These are phyloP conservation scores for Tolypocladium guangdongense DNA, from an alignment of 2,329 filamentous ascomycete species.

Conservation along the genomic window DNA sequence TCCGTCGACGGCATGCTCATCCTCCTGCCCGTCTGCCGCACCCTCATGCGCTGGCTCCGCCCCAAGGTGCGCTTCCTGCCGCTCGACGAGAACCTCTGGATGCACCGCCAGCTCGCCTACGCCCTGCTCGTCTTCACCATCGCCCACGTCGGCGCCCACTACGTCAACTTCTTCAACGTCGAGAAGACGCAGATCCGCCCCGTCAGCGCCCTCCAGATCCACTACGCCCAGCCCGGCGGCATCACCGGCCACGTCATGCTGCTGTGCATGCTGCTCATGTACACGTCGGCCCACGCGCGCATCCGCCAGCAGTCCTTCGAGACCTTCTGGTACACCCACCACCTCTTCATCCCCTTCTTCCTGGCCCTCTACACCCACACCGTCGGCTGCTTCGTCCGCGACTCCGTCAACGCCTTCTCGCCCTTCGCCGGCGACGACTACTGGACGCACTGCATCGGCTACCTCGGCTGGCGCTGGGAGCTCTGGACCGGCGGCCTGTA, in stretches of 20 bases:
- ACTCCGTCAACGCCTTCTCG: conserved; percentile 59
- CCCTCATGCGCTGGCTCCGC: conserved; percentile 70
- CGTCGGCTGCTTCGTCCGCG: conserved; percentile 90
- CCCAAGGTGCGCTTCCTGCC: conserved; percentile 83
- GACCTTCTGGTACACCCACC: conserved; percentile 98
- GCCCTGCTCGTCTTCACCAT: conserved; percentile 72
- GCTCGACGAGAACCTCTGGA: conserved; percentile 94
- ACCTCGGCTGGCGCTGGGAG: conserved; percentile 96
- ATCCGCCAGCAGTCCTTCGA: conserved; percentile 97
- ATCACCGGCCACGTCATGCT: conserved; percentile 97
- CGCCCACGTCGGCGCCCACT: conserved; percentile 70
- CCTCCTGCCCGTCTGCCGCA: conserved; percentile 88
- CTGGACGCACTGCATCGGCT: conserved; percentile 90
- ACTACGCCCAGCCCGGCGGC: conserved; percentile 80
- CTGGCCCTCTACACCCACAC: conserved; percentile 93
- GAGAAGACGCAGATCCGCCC: conserved; percentile 75
- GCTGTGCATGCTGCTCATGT: conserved; percentile 98
- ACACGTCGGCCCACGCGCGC: conserved; percentile 84
- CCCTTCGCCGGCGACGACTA: conserved; percentile 75
- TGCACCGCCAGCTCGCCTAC: conserved; percentile 92
- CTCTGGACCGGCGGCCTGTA: conserved; percentile 78
- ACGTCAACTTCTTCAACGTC: conserved; percentile 98
- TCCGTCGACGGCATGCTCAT: conserved; percentile 80
- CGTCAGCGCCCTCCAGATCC: conserved; percentile 74
- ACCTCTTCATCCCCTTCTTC: conserved; percentile 94